phyloP scores from a whole-genome alignment of 1,139 yeast genomes.

The Scheffersomyces stambukii region DNA sequence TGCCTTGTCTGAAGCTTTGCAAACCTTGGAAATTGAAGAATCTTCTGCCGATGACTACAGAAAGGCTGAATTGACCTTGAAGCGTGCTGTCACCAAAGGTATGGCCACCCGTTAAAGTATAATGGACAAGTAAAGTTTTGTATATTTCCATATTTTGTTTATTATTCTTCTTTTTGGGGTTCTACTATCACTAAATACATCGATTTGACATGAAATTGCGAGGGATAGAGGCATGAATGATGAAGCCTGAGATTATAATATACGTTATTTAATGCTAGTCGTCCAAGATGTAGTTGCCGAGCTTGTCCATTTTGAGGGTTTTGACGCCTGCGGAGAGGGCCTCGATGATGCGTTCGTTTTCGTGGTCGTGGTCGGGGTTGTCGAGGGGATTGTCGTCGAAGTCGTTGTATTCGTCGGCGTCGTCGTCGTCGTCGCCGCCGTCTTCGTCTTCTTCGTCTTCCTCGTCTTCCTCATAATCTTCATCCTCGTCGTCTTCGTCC shows the following conservation, averaged over 20 bases:
- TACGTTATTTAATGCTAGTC: too few relatives aligned
- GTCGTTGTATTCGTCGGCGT: slow-evolving; percentile 24
- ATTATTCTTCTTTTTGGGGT: slow-evolving; percentile 4
- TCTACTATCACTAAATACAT: slow-evolving; percentile 4
- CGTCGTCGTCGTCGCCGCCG: slow-evolving; percentile 22
- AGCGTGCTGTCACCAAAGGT: slow-evolving; percentile 99
- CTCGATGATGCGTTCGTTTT: slow-evolving; percentile 68
- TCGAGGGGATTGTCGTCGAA: slow-evolving; percentile 26
- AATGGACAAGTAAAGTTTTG: slow-evolving; percentile 19
- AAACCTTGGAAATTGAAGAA: slow-evolving; percentile 96
- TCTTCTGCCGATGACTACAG: slow-evolving; percentile 95
- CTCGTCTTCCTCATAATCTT: slow-evolving; percentile 27
- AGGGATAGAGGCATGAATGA: too few relatives aligned
- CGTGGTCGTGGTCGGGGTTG: slow-evolving; percentile 41
- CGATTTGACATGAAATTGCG: slow-evolving; percentile 3
- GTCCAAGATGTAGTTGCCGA: slow-evolving; percentile 75
- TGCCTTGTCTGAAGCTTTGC: slow-evolving; percentile 97
- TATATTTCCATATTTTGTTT: slow-evolving; percentile 11
- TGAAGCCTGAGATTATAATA: too few relatives aligned
- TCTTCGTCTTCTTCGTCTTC: slow-evolving; percentile 27
- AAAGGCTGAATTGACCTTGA: slow-evolving; percentile 98
- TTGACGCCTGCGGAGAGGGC: slow-evolving; percentile 61
- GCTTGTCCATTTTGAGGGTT: slow-evolving; percentile 68
- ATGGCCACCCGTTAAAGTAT: slow-evolving; percentile 98
- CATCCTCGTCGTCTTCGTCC: slow-evolving; percentile 24